Conservation (phyloP, 306 rosid species). For the Lathyrus sativus region DNA sequence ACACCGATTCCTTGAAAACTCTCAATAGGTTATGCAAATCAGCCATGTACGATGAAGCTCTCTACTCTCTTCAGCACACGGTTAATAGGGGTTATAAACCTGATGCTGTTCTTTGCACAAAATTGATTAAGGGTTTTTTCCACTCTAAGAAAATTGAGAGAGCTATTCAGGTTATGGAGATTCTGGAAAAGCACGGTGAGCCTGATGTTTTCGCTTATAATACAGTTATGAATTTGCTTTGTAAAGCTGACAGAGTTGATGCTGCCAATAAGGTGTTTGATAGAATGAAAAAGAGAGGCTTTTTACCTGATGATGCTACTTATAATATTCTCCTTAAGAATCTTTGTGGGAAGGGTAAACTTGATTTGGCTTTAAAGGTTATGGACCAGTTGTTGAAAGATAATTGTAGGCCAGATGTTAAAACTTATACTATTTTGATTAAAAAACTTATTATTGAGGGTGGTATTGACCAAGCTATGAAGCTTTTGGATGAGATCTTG, state of each 20-base stretch:
- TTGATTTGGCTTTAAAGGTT: constrained; percentile 58
- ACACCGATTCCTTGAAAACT: constrained; percentile 60
- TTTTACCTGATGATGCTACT: constrained; percentile 66
- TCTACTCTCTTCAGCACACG: constrained; percentile 70
- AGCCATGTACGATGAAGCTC: constrained; percentile 65
- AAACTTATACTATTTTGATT: constrained; percentile 81
- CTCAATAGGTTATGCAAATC: constrained; percentile 64
- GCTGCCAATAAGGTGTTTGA: constrained; percentile 65
- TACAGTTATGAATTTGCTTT: constrained; percentile 68
- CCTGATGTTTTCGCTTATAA: constrained; percentile 82
- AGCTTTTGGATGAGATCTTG: constrained; percentile 74
- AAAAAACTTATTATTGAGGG: constrained; percentile 78
- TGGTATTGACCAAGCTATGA: constrained; percentile 63
- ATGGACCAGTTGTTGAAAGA: constrained; percentile 24
- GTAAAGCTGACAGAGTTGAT: constrained; percentile 60
- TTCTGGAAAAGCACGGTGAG: constrained; percentile 71
- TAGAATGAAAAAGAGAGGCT: constrained; percentile 69
- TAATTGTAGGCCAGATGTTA: constrained; percentile 31
- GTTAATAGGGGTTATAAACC: constrained; percentile 71
- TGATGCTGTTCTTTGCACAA: constrained; percentile 63
- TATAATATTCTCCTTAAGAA: constrained; percentile 66
- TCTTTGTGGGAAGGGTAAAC: constrained; percentile 70
- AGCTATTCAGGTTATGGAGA: constrained; percentile 70
- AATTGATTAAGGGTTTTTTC: constrained; percentile 77
- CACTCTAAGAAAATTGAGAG: constrained; percentile 53